These are phyloP conservation scores for Alloteropsis semialata DNA, from an alignment of 176 grass and related monocot species.

Conservation along the genomic window DNA sequence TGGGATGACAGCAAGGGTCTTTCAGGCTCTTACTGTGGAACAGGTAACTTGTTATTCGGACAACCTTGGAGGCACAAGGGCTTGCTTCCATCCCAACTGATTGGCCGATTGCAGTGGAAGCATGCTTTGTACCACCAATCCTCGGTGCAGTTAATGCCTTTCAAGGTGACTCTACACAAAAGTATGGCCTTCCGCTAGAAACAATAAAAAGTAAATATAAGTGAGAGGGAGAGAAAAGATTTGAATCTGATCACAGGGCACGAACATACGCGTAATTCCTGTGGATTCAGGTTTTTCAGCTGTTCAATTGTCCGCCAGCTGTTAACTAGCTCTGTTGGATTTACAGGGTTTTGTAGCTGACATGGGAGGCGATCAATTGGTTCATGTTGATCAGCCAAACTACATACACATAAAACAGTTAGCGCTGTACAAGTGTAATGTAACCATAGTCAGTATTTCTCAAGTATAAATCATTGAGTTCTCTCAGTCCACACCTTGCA, in stretches of 20 bases:
- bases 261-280: not conserved
- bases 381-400: not conserved
- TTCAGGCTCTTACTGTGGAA: not conserved
- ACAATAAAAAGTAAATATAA: not conserved
- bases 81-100: not conserved
- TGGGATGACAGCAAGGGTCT: not conserved
- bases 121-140: conserved; percentile 9
- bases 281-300: not conserved
- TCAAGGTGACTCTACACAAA: conserved; percentile 12
- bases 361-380: not conserved
- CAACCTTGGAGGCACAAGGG: not conserved
- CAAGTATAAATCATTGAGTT: not conserved
- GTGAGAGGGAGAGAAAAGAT: not conserved
- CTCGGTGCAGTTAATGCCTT: conserved; percentile 3
- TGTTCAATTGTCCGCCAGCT: conserved; percentile 15
- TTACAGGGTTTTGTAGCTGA: not conserved
- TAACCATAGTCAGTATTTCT: not conserved
- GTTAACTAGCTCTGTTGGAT: not conserved
- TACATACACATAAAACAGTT: not conserved
- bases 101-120: not conserved
- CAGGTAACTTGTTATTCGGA: not conserved
- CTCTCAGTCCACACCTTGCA: not conserved
- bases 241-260: not conserved
- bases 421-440: not conserved
- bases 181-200: not conserved